phyloP scores from a whole-genome alignment of 495 filamentous ascomycete genomes.

The Polyplosphaeria fusca region DNA sequence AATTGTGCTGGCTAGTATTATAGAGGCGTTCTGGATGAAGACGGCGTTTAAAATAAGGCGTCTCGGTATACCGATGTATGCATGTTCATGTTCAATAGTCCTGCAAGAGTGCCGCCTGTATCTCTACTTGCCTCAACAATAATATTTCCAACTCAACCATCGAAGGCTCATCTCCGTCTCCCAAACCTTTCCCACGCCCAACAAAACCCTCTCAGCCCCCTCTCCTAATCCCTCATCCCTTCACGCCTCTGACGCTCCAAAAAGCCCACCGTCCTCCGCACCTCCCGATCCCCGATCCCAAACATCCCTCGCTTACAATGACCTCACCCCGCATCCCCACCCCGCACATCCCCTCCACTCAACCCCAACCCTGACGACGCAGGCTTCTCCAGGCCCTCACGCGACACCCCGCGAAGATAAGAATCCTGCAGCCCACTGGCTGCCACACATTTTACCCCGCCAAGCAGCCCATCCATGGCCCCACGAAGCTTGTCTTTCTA shows the following conservation, averaged over 20 bases:
- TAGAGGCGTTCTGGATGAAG: no score
- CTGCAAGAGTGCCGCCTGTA: background rate
- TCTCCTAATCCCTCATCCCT: slow-evolving; percentile 16
- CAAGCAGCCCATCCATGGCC: slow-evolving; percentile 2
- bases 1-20: no score
- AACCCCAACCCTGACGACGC: background rate
- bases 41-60: no score
- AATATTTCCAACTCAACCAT: slow-evolving; percentile 5
- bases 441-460: background rate
- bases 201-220: slow-evolving; percentile 12
- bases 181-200: no score
- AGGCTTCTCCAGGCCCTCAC: background rate
- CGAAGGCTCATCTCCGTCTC: slow-evolving; percentile 16
- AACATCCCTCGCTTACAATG: background rate
- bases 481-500: slow-evolving; percentile 13
- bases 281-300: background rate
- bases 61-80: background rate
- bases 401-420: background rate
- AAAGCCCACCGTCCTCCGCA: no score
- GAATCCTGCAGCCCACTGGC: background rate
- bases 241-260: no score
- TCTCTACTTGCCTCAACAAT: slow-evolving; percentile 15
- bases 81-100: background rate
- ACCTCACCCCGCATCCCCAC: background rate
- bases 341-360: background rate